phyloP scores from a whole-genome alignment of 2,329 filamentous ascomycete genomes.

The Nothopassalora personata region DNA sequence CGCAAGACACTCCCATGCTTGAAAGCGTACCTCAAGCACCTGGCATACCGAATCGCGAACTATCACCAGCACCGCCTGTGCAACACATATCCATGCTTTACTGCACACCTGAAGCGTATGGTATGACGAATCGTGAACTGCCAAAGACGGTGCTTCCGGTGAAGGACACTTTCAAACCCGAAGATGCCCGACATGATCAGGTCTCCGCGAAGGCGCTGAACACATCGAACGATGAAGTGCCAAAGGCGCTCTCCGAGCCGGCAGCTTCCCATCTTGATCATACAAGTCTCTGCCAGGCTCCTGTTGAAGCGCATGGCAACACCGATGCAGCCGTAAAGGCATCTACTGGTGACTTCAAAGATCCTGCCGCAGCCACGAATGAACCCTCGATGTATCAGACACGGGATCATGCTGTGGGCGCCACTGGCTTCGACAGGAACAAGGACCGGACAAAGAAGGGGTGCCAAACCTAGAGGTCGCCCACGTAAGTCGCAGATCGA shows the following conservation, averaged over 20 bases:
- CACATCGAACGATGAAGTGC: too few species aligned
- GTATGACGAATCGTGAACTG: too few species aligned
- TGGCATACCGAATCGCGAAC: too few species aligned
- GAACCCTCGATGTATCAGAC: background rate
- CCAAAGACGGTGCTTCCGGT: too few species aligned
- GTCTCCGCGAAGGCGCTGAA: too few species aligned
- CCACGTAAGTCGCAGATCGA: background rate
- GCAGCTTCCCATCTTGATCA: background rate
- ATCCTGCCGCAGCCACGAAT: background rate
- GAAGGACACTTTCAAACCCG: too few species aligned
- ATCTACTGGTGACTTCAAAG: background rate
- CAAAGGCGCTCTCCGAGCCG: background rate
- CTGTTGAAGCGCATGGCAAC: background rate
- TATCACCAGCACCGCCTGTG: too few species aligned
- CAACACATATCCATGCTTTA: too few species aligned
- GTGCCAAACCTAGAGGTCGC: constrained; percentile 2
- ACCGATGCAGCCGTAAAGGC: background rate
- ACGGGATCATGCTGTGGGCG: background rate
- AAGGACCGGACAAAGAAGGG: background rate
- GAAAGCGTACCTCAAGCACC: too few species aligned
- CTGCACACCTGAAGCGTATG: too few species aligned
- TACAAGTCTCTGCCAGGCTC: background rate
- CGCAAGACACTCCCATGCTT: too few species aligned
- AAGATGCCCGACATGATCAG: too few species aligned
- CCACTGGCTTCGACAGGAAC: constrained; percentile 1